Evolutionary conservation across 1,284 basidiomycete genomes (phyloP), one percentile per base, ranked within the genome.

Genomic region (Omphalotus olearius): DNA sequence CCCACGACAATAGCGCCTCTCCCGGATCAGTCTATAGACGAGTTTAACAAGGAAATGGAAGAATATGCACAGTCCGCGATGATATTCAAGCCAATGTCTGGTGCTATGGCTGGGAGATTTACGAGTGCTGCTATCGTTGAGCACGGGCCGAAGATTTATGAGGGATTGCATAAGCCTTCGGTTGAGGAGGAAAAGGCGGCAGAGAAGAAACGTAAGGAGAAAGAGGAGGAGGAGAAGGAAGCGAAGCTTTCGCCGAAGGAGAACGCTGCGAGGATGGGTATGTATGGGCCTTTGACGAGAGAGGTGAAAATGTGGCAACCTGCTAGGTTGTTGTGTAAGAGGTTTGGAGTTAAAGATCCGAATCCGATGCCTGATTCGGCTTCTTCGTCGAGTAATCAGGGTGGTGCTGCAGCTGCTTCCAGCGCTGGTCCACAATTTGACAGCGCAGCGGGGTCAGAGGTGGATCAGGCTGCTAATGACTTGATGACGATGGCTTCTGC

Each of bases 91-190:
- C 96, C 96, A 0, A 85, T 96, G 64, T 86, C 86, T 0, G 91
- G 85, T 14, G 91, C 92, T 18, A 98, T 99, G 90, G 92, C 93
- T 0, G 88, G 83, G 16, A 80, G 96, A 5, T 99, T 99, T 67
- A 93, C 90, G 1, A 87, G 82, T 51, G 89, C 88, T 0, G 76
- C 79, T 4, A 73, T 83, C 53, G 62, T 88, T 46, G 80, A 89
- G 57, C 60, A 74, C 49, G 79, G 85, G 35, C 76, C 87, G 26
- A 78, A 82, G 55, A 70, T 87, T 3, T 69, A 84, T 54, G 88
- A 88, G 59, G 91, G 93, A 1, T 64, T 95, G 51, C 84, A 92
- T 61, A 78, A 82, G 33, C 85, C 87, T 0, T 73, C 73, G 18
- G 62, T 64, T 0, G 75, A 78, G 28, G 73, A 75, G 33, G 66